Evolutionary conservation across 2,329 filamentous ascomycete genomes (phyloP).

Genomic region (Aspergillus phoenicis): DNA sequence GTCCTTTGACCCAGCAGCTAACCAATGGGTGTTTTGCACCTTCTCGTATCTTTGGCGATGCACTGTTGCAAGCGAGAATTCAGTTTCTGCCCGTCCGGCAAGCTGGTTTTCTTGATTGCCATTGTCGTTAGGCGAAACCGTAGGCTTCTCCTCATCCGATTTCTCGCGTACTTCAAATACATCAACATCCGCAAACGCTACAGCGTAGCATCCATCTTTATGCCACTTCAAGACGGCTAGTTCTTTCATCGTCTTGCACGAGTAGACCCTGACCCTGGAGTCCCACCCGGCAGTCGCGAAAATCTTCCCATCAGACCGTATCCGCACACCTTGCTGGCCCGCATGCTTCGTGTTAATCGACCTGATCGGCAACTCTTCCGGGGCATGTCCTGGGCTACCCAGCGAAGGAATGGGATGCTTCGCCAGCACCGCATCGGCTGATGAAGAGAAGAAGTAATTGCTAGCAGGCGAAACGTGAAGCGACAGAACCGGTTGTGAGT

Average conservation of each 20-base stretch:
- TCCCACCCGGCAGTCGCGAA: conserved; percentile 96
- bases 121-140: not conserved
- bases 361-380: conserved; percentile 56
- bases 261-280: conserved; percentile 77
- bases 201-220: conserved; percentile 79
- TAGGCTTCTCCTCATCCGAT: not conserved
- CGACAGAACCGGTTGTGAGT: conserved; percentile 81
- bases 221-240: conserved; percentile 95
- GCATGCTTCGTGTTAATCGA: conserved; percentile 78
- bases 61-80: conserved; percentile 51
- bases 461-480: conserved; percentile 57
- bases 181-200: conserved; percentile 65
- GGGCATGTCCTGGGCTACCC: conserved; percentile 6
- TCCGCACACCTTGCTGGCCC: conserved; percentile 78
- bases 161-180: not conserved
- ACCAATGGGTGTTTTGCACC: conserved; percentile 77
- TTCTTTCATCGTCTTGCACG: conserved; percentile 76
- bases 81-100: conserved; percentile 9
- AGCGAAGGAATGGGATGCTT: conserved; percentile 67
- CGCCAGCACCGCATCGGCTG: conserved; percentile 76
- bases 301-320: conserved; percentile 79
- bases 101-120: conserved; percentile 6
- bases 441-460: conserved; percentile 73
- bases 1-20: conserved; percentile 89
- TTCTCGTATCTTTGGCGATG: conserved; percentile 65